Base-by-base conservation (phyloP, 2,329 filamentous ascomycete genomes). In the Elsinoe australis region DNA sequence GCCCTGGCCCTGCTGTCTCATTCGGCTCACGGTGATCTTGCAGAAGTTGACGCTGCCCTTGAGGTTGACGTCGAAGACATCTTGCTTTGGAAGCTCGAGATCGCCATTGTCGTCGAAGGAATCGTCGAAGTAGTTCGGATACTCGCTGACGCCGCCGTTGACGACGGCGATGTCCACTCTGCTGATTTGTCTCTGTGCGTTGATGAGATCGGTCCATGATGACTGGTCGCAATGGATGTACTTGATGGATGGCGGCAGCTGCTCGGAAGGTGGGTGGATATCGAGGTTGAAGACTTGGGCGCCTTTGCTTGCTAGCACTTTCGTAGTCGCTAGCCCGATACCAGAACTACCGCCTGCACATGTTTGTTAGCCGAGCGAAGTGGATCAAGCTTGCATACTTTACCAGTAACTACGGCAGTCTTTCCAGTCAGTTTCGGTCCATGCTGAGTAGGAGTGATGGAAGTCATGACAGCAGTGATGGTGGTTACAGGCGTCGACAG, bases 211-310 rank as follows among this genome's bases (percentile, higher is more conserved):
- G 1, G 33, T n/a, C 63, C 62, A 67, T 21, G 39, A 52, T 3
- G 57, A 41, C 15, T 61, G 51, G 51, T 66, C 54, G 41, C 61
- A 63, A n/a, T 52, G 41, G 7, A 52, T 52, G 45, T 53, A 63
- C 36, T 49, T 33, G 50, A 58, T 35, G 45, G 4, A 35, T 14
- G 19, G 5, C 5, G 22, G 7, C 7, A 22, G 22, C 5, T 17
- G 3, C 3, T 34, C 47, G 15, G 17, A n/a, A 3, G 28, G 26
- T 22, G 47, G 36, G 14, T 15, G 18, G 44, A 47, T 32, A 26
- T 75, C 72, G 1, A 72, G 70, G 1, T 69, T 72, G 3, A 68
- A 52, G 9, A 74, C 68, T 1, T 52, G 49, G 0, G 63, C 63
- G 7, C 64, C 66, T 17, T 61, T 51, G 7, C 55, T 55, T 1